These are phyloP conservation scores for Prunus yedoensis DNA, from an alignment of 331 rosid genomes.

Conservation along the genomic window DNA sequence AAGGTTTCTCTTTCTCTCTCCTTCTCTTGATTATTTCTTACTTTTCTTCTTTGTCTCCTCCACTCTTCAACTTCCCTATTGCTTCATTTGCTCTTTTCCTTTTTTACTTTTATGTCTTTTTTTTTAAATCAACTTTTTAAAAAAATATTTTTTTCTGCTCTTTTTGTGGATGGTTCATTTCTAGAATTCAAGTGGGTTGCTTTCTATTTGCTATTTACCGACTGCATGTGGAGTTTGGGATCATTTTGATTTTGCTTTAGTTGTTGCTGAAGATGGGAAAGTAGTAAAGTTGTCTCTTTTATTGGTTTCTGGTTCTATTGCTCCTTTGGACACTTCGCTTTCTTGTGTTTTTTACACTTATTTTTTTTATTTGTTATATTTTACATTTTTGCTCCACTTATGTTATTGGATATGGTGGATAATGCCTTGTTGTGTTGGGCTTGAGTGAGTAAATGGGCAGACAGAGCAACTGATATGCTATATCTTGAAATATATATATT, in stretches of 20 bases:
- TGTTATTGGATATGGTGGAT: not conserved
- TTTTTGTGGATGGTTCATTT: conserved; percentile 21
- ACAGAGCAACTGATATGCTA: no score
- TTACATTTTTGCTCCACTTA: not conserved
- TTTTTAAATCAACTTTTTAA: not conserved
- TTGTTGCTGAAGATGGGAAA: conserved; percentile 30
- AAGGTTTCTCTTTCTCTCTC: conserved; percentile 39
- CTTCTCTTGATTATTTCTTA: conserved; percentile 20
- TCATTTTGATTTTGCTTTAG: conserved; percentile 31
- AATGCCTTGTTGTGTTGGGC: not conserved
- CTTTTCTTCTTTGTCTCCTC: conserved; percentile 17
- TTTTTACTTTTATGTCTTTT: not conserved
- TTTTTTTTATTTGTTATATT: not conserved
- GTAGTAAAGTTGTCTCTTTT: conserved; percentile 14
- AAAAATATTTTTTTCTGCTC: not conserved
- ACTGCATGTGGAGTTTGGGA: conserved; percentile 62
- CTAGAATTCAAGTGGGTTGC: conserved; percentile 36
- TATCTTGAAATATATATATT: no score
- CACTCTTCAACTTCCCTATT: conserved; percentile 6
- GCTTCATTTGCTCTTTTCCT: conserved; percentile 1
- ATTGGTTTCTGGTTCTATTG: conserved; percentile 13
- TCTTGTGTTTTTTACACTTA: conserved; percentile 15
- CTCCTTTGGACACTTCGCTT: conserved; percentile 18
- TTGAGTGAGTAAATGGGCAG: no score
- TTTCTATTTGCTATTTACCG: conserved; percentile 26